Evolutionary conservation across 176 grass and related monocot species (phyloP), one percentile per base, ranked within the genome.

Genomic region (Saccharum officinarum): DNA sequence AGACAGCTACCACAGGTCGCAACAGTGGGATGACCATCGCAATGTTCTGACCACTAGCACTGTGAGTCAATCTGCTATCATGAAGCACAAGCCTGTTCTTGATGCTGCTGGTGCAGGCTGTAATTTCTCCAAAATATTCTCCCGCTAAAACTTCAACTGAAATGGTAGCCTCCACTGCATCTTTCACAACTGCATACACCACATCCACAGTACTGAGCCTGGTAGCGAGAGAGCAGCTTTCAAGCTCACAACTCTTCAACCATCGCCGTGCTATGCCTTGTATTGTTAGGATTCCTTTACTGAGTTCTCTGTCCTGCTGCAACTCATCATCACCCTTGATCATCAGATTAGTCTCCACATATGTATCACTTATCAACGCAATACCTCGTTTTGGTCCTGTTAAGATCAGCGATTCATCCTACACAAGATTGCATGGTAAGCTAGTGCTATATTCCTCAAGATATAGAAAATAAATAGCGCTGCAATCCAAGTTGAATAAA

Each of bases 381-480:
- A 71, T 10, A 25, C 69, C 69, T 44, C 69, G 20, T 71, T 71
- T 71, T 71, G 69, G 69, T 4, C 69, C 69, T 44, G 69, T 71
- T 0, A 71, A 71, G 69, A 71, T 44, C 5, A 71, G 69, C 4
- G 69, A 71, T 71, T 71, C 39, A 23, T 71, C 69, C 69, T 71
- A 71, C 67, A 69, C 40, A 25, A 0, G 69, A 72, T 15, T 45
- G n/a, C n/a, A 72, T 71, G 39, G 14, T 44, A 45, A 25, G 40
- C 14, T 45, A 45, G 18, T 40, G 36, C 17, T 40, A 69, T 69
- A 40, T 69, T 69, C 36, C 33, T 71, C 22, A 2, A 44, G 23
- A 36, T 36, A 42, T 7, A 71, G 4, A 25, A 44, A 25, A 71
- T 39, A 20, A 70, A 71, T 42, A 42, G 16, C 0, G 15, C 16